These are phyloP conservation scores for Ogataea degrootiae DNA, from an alignment of 805 yeast species.

Conservation along the genomic window DNA sequence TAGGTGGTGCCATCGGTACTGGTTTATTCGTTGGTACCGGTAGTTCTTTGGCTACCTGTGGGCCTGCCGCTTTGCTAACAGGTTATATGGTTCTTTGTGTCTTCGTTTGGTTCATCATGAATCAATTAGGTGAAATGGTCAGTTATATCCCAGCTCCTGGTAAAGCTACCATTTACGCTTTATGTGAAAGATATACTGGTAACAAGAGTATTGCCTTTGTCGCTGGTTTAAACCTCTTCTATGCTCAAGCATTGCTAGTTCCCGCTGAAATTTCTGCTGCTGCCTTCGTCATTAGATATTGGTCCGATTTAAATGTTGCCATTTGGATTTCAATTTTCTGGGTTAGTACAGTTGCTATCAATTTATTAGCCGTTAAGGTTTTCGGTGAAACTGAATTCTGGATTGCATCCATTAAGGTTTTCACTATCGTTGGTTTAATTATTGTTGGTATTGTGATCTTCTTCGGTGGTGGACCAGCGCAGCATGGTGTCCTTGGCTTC, in stretches of 20 bases:
- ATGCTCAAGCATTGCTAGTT: constrained; percentile 30
- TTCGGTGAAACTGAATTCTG: constrained; percentile 56
- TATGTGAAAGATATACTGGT: constrained; percentile 27
- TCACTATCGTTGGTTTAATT: constrained; percentile 58
- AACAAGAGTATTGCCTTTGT: constrained; percentile 26
- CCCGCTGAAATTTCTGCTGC: constrained; percentile 58
- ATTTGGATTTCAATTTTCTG: constrained; percentile 55
- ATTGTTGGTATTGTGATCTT: constrained; percentile 50
- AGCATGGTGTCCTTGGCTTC: constrained; percentile 56
- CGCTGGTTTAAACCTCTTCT: constrained; percentile 34
- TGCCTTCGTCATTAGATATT: constrained; percentile 52
- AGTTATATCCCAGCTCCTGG: constrained; percentile 57
- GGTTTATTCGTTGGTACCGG: constrained; percentile 52
- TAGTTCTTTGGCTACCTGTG: constrained; percentile 30
- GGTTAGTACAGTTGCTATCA: constrained; percentile 39
- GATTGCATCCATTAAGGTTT: constrained; percentile 58
- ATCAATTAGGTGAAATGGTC: constrained; percentile 61
- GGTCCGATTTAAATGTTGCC: constrained; percentile 54
- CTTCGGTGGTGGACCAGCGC: constrained; percentile 58
- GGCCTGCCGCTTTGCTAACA: constrained; percentile 38
- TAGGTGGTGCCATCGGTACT: constrained; percentile 72
- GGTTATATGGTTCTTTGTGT: constrained; percentile 62
- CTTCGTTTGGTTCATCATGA: constrained; percentile 62
- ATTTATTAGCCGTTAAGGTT: constrained; percentile 38
- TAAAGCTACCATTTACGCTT: constrained; percentile 31